These are phyloP conservation scores for Exutisphaerella laricina DNA, from an alignment of 2,329 filamentous ascomycete genomes.

Conservation along the genomic window DNA sequence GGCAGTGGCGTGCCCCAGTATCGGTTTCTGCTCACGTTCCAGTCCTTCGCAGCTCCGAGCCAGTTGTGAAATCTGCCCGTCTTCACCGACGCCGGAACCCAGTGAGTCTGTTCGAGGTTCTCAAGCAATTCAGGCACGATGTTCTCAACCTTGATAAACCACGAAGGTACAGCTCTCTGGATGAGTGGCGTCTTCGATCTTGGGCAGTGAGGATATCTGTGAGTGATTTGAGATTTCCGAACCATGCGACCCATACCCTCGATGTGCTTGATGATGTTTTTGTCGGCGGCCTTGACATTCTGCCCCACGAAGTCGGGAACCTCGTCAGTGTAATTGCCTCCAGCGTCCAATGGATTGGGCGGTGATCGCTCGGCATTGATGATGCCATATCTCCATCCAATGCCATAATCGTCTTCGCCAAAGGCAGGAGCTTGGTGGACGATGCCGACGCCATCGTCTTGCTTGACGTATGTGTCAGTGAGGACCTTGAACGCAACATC, in stretches of 20 bases:
- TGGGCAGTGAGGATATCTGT: slow-evolving; percentile 91
- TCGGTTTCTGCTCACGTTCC: slow-evolving; percentile 89
- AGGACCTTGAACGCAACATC: slow-evolving; percentile 76
- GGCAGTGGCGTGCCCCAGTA: slow-evolving; percentile 96
- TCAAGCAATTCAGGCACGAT: slow-evolving; percentile 84
- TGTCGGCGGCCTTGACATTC: slow-evolving; percentile 89
- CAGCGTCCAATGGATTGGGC: slow-evolving; percentile 87
- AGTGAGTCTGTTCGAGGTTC: slow-evolving; percentile 83
- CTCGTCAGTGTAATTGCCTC: slow-evolving; percentile 69
- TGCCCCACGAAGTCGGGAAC: slow-evolving; percentile 77
- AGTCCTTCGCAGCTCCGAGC: slow-evolving; percentile 87
- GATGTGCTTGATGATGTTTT: slow-evolving; percentile 84
- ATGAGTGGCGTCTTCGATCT: slow-evolving; percentile 94
- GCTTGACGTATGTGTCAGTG: slow-evolving; percentile 79
- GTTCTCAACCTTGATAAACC: slow-evolving; percentile 85
- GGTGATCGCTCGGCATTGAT: slow-evolving; percentile 70
- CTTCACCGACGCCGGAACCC: slow-evolving; percentile 87
- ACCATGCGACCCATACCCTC: slow-evolving; percentile 71
- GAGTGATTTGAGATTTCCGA: slow-evolving; percentile 79
- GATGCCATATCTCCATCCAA: slow-evolving; percentile 69
- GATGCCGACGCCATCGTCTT: slow-evolving; percentile 85
- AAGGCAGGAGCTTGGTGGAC: slow-evolving; percentile 92
- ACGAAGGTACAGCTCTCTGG: slow-evolving; percentile 84
- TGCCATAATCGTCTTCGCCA: slow-evolving; percentile 92
- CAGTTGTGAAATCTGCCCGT: slow-evolving; percentile 86